Conservation (phyloP, 2,329 filamentous ascomycete genomes). For the Penicillium sp. region DNA sequence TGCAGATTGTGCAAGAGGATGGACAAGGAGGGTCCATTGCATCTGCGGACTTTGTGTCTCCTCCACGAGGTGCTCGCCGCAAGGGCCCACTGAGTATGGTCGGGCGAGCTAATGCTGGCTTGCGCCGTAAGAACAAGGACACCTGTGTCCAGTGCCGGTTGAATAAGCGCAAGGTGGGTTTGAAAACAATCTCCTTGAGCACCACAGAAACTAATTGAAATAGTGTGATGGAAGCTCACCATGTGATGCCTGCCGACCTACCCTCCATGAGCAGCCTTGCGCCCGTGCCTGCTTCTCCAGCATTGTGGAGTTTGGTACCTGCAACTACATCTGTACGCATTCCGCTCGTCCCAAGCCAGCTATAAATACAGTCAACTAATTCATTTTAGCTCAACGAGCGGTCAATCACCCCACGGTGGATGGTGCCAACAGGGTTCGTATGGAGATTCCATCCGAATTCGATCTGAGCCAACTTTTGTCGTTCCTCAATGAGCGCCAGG, state of each 20-base stretch:
- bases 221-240: constrained; percentile 47
- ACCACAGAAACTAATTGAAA: constrained; percentile 13
- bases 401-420: constrained; percentile 45
- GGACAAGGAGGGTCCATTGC: constrained; percentile 45
- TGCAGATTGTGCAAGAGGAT: constrained; percentile 49
- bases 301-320: constrained; percentile 48
- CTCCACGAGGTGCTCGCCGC: constrained; percentile 44
- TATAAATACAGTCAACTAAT: constrained; percentile 18
- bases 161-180: constrained; percentile 46
- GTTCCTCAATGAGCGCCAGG: constrained; percentile 41
- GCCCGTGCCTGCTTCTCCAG: constrained; percentile 47
- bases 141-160: constrained; percentile 48
- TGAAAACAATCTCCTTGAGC: not conserved
- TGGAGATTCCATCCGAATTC: constrained; percentile 45
- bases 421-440: constrained; percentile 37
- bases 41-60: constrained; percentile 45
- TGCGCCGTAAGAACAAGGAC: constrained; percentile 47
- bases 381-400: constrained; percentile 42
- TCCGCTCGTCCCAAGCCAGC: not conserved
- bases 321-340: constrained; percentile 48
- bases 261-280: constrained; percentile 47
- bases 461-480: constrained; percentile 41
- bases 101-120: constrained; percentile 43
- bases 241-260: constrained; percentile 45
- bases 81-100: constrained; percentile 44